Percentiles rank a stretch among this genome's conserved stretches.
Evolutionary conservation across 257 asterid species (phyloP).

Genomic region (Handroanthus guayacan): DNA sequence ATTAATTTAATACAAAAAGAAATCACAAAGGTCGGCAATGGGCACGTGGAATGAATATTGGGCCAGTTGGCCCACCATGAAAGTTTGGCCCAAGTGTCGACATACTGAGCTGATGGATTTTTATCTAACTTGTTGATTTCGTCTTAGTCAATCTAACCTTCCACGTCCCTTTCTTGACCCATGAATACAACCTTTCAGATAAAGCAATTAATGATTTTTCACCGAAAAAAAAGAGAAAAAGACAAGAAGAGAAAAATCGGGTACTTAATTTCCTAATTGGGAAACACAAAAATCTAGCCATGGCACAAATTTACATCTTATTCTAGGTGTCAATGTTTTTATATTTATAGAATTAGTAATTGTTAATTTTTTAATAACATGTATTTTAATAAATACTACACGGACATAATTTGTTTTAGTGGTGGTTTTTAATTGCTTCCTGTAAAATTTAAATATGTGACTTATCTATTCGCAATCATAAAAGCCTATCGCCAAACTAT

Average conservation of each 20-base stretch:
- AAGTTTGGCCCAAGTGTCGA: constrained; percentile 17
- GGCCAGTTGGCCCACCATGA: constrained; percentile 5
- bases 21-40: neutral
- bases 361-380: no score
- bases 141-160: neutral
- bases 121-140: neutral
- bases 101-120: constrained; percentile 9
- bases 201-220: neutral
- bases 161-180: neutral
- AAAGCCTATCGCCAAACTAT: no score
- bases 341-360: neutral
- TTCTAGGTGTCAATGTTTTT: neutral
- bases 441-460: no score
- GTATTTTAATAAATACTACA: no score
- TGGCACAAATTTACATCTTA: neutral
- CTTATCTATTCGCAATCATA: no score
- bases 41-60: neutral
- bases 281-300: neutral
- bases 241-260: no score
- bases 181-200: neutral
- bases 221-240: neutral
- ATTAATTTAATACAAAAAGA: neutral
- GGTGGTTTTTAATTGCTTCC: no score
- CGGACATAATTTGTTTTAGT: no score
- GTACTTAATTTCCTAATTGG: neutral